phyloP scores from a whole-genome alignment of 352 stramenopile species.

The Pythium pyrilobum region DNA sequence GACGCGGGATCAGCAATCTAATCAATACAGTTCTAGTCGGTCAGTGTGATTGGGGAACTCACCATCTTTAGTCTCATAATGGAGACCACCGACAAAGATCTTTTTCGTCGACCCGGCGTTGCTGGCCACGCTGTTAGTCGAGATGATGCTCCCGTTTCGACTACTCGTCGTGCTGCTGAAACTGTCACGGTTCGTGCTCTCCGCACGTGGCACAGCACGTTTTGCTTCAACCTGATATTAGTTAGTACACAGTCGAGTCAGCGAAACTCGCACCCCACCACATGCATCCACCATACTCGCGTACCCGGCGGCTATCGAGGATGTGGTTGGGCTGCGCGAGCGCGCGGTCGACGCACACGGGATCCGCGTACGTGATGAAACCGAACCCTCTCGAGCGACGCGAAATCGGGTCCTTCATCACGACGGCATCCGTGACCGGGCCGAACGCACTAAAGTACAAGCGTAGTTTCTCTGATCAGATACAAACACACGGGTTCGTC shows the following conservation, averaged over 20 bases:
- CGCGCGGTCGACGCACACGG: conserved; percentile 84
- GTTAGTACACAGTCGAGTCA: too few relatives aligned
- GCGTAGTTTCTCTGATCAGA: conserved; percentile 78
- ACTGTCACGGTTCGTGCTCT: conserved; percentile 66
- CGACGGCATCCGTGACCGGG: conserved; percentile 86
- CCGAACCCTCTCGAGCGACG: conserved; percentile 87
- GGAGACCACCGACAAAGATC: conserved; percentile 90
- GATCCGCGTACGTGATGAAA: conserved; percentile 93
- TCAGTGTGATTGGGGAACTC: conserved; percentile 10
- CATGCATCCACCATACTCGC: conserved; percentile 7
- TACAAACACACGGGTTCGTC: not conserved
- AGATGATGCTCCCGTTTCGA: conserved; percentile 46
- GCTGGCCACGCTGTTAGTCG: conserved; percentile 48
- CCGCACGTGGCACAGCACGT: conserved; percentile 83
- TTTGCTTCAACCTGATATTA: conserved; percentile 84
- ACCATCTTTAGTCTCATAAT: conserved; percentile 94
- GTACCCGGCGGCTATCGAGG: conserved; percentile 83
- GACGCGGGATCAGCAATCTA: not conserved
- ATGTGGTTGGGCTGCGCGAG: conserved; percentile 88
- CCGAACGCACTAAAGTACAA: conserved; percentile 88
- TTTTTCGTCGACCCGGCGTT: conserved; percentile 83
- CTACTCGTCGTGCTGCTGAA: conserved; percentile 44
- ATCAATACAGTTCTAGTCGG: not conserved
- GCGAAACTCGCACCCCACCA: not conserved
- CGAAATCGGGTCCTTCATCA: conserved; percentile 93